Evolutionary conservation across 768 basidiomycete genomes (phyloP).

Genomic region (Kwoniella botswanensis): DNA sequence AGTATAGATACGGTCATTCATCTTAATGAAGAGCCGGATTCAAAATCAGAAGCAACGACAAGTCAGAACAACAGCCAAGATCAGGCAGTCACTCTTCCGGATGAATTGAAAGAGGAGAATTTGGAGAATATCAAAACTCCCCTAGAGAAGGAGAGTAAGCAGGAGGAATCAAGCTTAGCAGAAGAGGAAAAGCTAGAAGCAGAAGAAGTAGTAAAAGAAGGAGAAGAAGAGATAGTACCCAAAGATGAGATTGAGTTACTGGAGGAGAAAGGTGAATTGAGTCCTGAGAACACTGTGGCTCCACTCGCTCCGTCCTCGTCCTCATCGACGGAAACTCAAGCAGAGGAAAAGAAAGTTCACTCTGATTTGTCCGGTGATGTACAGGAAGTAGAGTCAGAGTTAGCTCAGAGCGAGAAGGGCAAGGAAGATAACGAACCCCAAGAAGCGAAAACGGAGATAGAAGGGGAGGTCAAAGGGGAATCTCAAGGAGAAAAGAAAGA

Average conservation of each 20-base stretch:
- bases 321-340: background rate
- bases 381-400: background rate
- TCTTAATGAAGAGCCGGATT: background rate
- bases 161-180: background rate
- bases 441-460: too few species aligned
- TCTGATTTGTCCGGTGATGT: too few species aligned
- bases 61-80: too few species aligned
- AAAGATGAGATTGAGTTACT: constrained; percentile 53
- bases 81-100: background rate
- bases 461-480: too few species aligned
- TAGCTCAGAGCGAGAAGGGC: background rate
- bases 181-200: background rate
- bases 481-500: too few species aligned
- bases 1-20: constrained; percentile 29
- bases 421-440: too few species aligned
- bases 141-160: background rate
- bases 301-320: constrained; percentile 15
- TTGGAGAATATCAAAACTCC: constrained; percentile 9
- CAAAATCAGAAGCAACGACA: background rate
- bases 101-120: constrained; percentile 15
- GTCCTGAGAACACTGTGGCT: constrained; percentile 25
- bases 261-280: constrained; percentile 43
- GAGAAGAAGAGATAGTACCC: constrained; percentile 27
- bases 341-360: background rate
- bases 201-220: constrained; percentile 3